Evolutionary conservation across 768 basidiomycete species (phyloP).

Genomic region (Steccherinum ochraceum): DNA sequence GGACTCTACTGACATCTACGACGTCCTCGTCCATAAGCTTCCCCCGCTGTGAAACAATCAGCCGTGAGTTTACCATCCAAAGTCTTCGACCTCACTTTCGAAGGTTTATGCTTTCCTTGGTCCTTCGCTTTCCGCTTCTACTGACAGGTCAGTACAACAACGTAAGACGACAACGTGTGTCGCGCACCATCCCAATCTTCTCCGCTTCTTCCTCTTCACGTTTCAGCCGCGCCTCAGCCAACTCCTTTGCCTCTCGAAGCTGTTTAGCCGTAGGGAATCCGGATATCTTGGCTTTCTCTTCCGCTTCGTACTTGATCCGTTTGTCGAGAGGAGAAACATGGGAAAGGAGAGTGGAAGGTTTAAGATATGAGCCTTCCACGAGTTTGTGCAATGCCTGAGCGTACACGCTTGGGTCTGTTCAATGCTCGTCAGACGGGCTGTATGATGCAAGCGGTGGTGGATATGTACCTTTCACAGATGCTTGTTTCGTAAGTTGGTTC

Average conservation of each 20-base stretch:
- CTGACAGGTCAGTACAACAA: not conserved
- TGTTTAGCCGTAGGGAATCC: conserved; percentile 82
- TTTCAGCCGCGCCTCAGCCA: conserved; percentile 55
- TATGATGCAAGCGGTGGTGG: conserved; percentile 1
- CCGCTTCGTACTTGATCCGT: conserved; percentile 71
- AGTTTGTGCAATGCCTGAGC: conserved; percentile 61
- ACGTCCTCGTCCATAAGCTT: conserved; percentile 47
- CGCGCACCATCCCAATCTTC: conserved; percentile 63
- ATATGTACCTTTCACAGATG: conserved; percentile 32
- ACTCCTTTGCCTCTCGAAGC: conserved; percentile 63
- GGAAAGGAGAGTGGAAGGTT: conserved; percentile 70
- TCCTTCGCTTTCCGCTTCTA: conserved; percentile 65
- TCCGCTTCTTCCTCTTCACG: conserved; percentile 72
- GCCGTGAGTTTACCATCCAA: not conserved
- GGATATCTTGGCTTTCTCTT: conserved; percentile 66
- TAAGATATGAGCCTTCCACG: conserved; percentile 68
- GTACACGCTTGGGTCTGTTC: conserved; percentile 37
- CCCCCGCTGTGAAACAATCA: conserved; percentile 29
- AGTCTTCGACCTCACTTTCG: conserved; percentile 34
- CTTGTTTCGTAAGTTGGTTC: conserved; percentile 39
- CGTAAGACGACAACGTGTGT: not conserved
- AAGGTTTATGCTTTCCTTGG: conserved; percentile 36
- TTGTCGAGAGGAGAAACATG: conserved; percentile 80
- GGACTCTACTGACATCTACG: conserved; percentile 55
- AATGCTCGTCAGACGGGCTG: not conserved